These are phyloP conservation scores for Agroathelia rolfsii DNA, from an alignment of 1,284 basidiomycete species.

Conservation along the genomic window DNA sequence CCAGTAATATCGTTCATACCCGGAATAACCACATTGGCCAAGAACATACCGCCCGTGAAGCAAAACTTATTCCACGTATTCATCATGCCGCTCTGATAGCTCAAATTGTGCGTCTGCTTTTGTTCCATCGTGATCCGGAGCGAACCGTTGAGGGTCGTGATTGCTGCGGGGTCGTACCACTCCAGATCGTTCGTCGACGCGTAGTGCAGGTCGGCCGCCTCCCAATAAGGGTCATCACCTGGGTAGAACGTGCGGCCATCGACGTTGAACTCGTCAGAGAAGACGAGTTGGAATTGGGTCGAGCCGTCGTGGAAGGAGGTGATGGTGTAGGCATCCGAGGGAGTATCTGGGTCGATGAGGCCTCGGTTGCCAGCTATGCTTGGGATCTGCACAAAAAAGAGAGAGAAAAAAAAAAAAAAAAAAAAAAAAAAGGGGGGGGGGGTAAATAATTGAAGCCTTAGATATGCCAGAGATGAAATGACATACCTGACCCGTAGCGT, in stretches of 20 bases:
- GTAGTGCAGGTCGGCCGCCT: constrained; percentile 62
- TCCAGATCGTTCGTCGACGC: constrained; percentile 79
- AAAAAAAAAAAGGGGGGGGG: too few species aligned
- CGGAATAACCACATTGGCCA: constrained; percentile 75
- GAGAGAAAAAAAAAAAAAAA: too few species aligned
- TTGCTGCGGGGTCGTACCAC: constrained; percentile 73
- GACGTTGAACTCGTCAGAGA: constrained; percentile 86
- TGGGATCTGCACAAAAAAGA: too few species aligned
- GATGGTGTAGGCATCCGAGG: constrained; percentile 38
- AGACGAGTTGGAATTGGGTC: constrained; percentile 75
- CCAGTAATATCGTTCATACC: constrained; percentile 63
- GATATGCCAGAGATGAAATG: constrained; percentile 42
- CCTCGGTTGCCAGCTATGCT: constrained; percentile 31
- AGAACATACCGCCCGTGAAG: constrained; percentile 88
- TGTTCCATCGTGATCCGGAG: constrained; percentile 69
- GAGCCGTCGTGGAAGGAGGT: constrained; percentile 64
- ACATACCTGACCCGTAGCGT: constrained; percentile 64
- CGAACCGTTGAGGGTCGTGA: constrained; percentile 62
- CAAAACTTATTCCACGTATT: constrained; percentile 88
- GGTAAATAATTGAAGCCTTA: constrained; percentile 24
- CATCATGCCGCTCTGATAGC: constrained; percentile 76
- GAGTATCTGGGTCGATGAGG: constrained; percentile 66
- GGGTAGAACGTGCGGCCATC: constrained; percentile 73
- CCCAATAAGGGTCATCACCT: constrained; percentile 75
- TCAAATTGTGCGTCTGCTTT: constrained; percentile 55